phyloP scores from a whole-genome alignment of 306 rosid species.

The Ammopiptanthus mongolicus region DNA sequence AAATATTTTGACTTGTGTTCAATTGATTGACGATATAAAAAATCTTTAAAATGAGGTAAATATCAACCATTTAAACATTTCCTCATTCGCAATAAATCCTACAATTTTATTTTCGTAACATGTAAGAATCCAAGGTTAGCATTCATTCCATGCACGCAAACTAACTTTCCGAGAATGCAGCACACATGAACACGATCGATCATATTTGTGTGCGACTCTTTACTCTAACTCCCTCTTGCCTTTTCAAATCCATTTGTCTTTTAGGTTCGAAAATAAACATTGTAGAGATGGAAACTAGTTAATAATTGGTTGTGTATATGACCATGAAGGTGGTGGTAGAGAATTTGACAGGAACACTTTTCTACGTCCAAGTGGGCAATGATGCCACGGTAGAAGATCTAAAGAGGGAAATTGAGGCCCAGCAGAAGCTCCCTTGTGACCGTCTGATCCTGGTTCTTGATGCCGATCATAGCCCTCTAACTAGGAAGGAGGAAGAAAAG shows the following conservation, averaged over 20 bases:
- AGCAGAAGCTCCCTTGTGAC: conserved; percentile 45
- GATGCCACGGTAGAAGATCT: conserved; percentile 46
- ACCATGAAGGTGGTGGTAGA: conserved; percentile 43
- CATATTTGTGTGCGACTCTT: conserved; percentile 12
- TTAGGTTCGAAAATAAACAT: background rate
- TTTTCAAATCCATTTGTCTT: background rate
- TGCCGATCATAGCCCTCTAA: conserved; percentile 5
- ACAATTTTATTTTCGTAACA: no score
- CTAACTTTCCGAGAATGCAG: conserved; percentile 44
- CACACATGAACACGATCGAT: conserved; percentile 31
- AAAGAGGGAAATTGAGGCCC: conserved; percentile 45
- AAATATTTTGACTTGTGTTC: no score
- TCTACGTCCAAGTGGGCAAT: conserved; percentile 30
- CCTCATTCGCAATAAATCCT: no score
- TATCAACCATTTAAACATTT: no score
- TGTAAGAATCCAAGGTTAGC: background rate
- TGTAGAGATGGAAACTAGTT: background rate
- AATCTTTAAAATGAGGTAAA: no score
- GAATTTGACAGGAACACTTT: conserved; percentile 45
- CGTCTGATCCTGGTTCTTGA: conserved; percentile 47
- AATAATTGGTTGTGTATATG: background rate
- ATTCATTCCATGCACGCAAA: conserved; percentile 20
- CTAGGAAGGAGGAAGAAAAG: conserved; percentile 28
- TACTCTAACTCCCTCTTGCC: background rate
- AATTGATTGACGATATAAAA: no score